phyloP scores from a whole-genome alignment of 352 stramenopile species.

The Phytophthora megakarya region DNA sequence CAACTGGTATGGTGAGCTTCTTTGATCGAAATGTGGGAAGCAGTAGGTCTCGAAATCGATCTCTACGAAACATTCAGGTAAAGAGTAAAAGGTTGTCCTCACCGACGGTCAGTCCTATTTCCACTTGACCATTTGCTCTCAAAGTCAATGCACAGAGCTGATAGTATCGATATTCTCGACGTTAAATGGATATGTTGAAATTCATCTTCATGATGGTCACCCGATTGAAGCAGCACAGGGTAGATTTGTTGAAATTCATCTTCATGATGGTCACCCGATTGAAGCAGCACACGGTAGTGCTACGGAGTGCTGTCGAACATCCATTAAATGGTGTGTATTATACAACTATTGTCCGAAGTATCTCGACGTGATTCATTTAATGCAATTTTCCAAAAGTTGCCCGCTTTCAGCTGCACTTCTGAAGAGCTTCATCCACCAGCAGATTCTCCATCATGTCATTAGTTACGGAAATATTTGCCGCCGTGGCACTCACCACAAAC shows the following conservation, averaged over 20 bases:
- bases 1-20: conserved; percentile 13
- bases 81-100: background rate
- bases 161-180: no score
- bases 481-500: conserved; percentile 45
- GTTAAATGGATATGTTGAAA: no score
- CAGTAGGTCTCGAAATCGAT: background rate
- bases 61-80: conserved; percentile 2
- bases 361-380: background rate
- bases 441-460: conserved; percentile 55
- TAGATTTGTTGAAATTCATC: no score
- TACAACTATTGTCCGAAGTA: no score
- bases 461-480: conserved; percentile 40
- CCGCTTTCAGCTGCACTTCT: background rate
- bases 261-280: no score
- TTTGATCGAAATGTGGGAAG: conserved; percentile 6
- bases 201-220: no score
- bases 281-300: no score
- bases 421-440: conserved; percentile 17
- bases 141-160: background rate
- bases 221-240: no score
- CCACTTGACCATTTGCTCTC: background rate
- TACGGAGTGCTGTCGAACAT: no score
- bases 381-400: background rate
- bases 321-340: no score
- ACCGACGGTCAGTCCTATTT: background rate